Base-by-base conservation (phyloP, 495 filamentous ascomycete species). In the Penicillium psychrofluorescens region DNA sequence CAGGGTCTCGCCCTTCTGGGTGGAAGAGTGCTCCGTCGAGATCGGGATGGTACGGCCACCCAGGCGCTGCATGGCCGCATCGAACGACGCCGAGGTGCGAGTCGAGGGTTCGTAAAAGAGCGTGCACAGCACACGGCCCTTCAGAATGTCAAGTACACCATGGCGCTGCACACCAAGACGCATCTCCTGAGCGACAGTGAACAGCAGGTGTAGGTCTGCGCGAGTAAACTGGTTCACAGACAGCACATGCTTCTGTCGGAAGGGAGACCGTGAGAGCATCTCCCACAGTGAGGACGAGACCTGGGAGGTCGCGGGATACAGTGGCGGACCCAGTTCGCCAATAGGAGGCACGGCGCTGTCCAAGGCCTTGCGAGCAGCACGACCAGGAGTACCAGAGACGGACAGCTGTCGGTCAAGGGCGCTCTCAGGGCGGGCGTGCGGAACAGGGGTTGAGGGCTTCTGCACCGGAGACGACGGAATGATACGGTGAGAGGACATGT, bases 21-120 rank as follows among this genome's bases (percentile, higher is more conserved):
- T 86, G 1, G 86, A 91, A 8, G 90, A 95, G 54, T 85, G 77
- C 29, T 81, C 75, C 2, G 87, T 88, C 6, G 82, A 72, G 56
- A 96, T 84, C 47, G 81, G 71, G 39, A 97, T 75, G 27, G 82
- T 87, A 16, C 83, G 75, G 22, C 92, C 92, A 35, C 92, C 92
- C 7, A 98, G 81, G 11, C 94, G 84, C 73, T 96, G 90, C 92
- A 98, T 98, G 33, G 92, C 94, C 28, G 90, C 83, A 56, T 98
- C 94, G 55, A 98, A 98, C 16, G 92, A 98, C 36, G 88, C 83
- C 11, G 91, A 97, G 9, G 92, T 98, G 29, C 92, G 80, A 6
- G 92, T 98, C 1, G 90, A 96, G 3, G 92, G 91, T 72, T 98
- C 92, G 67, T 86, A 98, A 80, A 98, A 98, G 69, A 97, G 80